phyloP scores from a whole-genome alignment of 768 basidiomycete species.

The Tricholoma bakamatsutake region DNA sequence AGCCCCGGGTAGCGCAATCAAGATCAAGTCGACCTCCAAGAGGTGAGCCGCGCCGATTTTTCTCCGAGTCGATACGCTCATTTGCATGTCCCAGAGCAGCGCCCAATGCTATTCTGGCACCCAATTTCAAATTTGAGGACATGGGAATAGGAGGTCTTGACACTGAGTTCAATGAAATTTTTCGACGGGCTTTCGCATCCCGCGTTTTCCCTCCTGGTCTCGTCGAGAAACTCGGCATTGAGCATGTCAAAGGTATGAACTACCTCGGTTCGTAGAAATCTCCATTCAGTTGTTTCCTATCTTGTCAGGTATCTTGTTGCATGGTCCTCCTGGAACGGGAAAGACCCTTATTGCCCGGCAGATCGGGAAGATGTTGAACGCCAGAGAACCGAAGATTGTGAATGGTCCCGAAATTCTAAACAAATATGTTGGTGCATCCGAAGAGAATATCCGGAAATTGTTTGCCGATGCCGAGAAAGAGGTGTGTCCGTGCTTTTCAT shows the following conservation, averaged over 20 bases:
- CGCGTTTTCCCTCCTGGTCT: conserved; percentile 97
- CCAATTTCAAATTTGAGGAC: conserved; percentile 99
- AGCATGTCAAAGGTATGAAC: conserved; percentile 86
- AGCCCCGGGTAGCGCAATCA: conserved; percentile 73
- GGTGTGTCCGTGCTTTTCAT: conserved; percentile 32
- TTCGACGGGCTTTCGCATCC: conserved; percentile 96
- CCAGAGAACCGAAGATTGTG: conserved; percentile 95
- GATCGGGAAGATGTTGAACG: conserved; percentile 99
- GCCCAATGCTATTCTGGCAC: conserved; percentile 91
- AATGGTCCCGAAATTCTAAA: conserved; percentile 97
- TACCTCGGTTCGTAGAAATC: not conserved
- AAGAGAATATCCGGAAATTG: conserved; percentile 96
- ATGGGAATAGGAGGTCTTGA: conserved; percentile 99
- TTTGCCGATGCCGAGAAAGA: conserved; percentile 99
- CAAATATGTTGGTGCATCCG: conserved; percentile 95
- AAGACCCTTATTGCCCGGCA: conserved; percentile 98
- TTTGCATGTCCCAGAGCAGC: conserved; percentile 51
- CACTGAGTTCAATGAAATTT: conserved; percentile 91
- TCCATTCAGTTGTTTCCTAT: not conserved
- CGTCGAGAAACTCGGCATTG: conserved; percentile 96
- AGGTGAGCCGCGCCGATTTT: conserved; percentile 44
- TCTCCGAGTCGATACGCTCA: not conserved
- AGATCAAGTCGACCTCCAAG: conserved; percentile 87
- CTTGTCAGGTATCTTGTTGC: conserved; percentile 76
- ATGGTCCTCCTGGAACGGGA: conserved; percentile 96